These are phyloP conservation scores for Begonia peltatifolia DNA, from an alignment of 306 rosid genomes.

Conservation along the genomic window DNA sequence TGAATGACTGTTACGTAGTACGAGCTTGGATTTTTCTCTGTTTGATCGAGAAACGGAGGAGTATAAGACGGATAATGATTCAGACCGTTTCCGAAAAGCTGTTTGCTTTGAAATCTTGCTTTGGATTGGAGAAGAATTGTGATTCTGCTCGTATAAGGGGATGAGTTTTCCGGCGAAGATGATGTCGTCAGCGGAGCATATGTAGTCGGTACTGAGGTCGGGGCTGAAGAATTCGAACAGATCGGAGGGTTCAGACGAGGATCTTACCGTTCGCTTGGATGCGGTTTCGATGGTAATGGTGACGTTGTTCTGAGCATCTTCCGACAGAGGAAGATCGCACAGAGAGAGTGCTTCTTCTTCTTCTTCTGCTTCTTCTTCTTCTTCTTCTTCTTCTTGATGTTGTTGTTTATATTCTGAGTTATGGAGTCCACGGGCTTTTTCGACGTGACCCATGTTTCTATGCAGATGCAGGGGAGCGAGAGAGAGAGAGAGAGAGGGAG, in stretches of 20 bases:
- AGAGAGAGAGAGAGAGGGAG: no score
- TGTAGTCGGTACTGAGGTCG: not conserved
- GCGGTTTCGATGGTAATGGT: not conserved
- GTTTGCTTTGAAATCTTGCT: constrained; percentile 4
- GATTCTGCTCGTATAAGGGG: constrained; percentile 18
- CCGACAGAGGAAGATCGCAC: constrained; percentile 33
- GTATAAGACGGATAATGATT: constrained; percentile 24
- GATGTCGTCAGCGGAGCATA: constrained; percentile 27
- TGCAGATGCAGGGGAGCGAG: no score
- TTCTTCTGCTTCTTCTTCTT: constrained; percentile 1
- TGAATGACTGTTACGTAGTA: constrained; percentile 45
- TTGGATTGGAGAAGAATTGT: not conserved
- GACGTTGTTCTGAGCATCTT: constrained; percentile 8
- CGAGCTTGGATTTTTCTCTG: constrained; percentile 20
- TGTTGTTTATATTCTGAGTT: no score
- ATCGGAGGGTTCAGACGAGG: not conserved
- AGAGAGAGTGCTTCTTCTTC: constrained; percentile 45
- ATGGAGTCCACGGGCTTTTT: no score
- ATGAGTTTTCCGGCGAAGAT: constrained; percentile 45
- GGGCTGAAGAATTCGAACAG: constrained; percentile 2
- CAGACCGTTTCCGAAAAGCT: constrained; percentile 25
- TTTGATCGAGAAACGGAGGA: constrained; percentile 32
- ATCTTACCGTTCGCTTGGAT: not conserved
- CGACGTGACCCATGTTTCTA: no score
- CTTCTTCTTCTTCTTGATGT: no score